Evolutionary conservation across 164 flowering plant genomes (phyloP).

Genomic region (Vitis cinerea): DNA sequence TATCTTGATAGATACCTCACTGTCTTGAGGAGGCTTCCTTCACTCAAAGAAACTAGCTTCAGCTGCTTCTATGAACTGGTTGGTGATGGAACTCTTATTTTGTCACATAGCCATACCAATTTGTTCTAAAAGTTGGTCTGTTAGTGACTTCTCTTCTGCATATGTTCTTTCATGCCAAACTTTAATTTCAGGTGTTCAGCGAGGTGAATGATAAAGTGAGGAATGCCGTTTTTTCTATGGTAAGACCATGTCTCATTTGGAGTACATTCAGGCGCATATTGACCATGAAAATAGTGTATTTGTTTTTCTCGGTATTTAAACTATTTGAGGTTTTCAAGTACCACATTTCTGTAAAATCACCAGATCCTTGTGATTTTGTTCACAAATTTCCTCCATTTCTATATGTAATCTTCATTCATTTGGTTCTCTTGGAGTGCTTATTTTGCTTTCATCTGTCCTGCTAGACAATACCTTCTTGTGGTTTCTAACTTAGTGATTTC

Average conservation of each 20-base stretch:
- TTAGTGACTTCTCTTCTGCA: background rate
- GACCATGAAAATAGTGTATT: too few relatives aligned
- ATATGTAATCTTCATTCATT: too few relatives aligned
- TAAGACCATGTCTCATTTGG: background rate
- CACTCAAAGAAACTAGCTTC: constrained; percentile 33
- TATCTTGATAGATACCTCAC: constrained; percentile 44
- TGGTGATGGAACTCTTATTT: background rate
- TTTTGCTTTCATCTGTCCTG: background rate
- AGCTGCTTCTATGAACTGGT: constrained; percentile 43
- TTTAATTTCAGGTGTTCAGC: constrained; percentile 24
- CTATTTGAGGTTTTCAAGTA: too few relatives aligned
- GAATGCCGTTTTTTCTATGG: constrained; percentile 24
- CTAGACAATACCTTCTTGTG: too few relatives aligned
- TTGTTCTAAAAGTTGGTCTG: too few relatives aligned
- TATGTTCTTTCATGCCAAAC: background rate
- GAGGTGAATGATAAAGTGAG: constrained; percentile 18
- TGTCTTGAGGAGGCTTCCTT: constrained; percentile 26
- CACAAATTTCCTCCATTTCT: too few relatives aligned
- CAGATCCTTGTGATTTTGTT: too few relatives aligned
- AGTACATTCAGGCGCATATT: too few relatives aligned
- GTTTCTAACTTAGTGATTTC: too few relatives aligned
- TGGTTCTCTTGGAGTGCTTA: background rate
- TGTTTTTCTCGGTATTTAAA: too few relatives aligned
- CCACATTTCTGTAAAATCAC: too few relatives aligned
- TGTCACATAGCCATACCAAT: too few relatives aligned